A percentile compares a stretch with the other conserved stretches of the same genome.
phyloP scores from a whole-genome alignment of 2,329 filamentous ascomycete genomes.

The Talaromyces amestolkiae region DNA sequence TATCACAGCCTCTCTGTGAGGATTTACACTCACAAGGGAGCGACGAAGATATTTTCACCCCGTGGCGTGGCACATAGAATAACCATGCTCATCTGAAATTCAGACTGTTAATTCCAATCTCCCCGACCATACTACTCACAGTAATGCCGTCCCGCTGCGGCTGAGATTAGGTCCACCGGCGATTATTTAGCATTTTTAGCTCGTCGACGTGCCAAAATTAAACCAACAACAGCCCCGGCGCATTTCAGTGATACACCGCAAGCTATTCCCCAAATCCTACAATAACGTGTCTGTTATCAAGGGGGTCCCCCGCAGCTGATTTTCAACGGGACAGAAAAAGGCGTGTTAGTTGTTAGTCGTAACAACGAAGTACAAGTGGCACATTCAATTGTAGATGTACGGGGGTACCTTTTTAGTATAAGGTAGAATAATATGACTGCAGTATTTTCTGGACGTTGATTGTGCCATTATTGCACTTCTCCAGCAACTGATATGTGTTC shows the following conservation, averaged over 20 bases:
- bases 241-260: background rate
- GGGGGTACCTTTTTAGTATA: too few relatives aligned
- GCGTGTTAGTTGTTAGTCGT: background rate
- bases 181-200: background rate
- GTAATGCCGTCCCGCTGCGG: background rate
- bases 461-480: background rate
- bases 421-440: background rate
- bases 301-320: background rate
- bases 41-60: background rate
- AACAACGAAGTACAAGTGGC: background rate
- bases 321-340: background rate
- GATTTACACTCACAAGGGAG: background rate
- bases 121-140: background rate
- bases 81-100: background rate
- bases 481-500: background rate
- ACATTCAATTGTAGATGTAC: background rate
- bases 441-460: background rate
- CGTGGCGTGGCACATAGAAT: background rate
- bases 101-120: background rate
- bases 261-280: background rate
- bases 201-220: background rate
- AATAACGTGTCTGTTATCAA: background rate
- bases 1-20: too few relatives aligned
- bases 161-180: background rate
- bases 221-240: background rate